Conservation (phyloP, 192 early-diverging fungal genomes). For the Backusella sp. region DNA sequence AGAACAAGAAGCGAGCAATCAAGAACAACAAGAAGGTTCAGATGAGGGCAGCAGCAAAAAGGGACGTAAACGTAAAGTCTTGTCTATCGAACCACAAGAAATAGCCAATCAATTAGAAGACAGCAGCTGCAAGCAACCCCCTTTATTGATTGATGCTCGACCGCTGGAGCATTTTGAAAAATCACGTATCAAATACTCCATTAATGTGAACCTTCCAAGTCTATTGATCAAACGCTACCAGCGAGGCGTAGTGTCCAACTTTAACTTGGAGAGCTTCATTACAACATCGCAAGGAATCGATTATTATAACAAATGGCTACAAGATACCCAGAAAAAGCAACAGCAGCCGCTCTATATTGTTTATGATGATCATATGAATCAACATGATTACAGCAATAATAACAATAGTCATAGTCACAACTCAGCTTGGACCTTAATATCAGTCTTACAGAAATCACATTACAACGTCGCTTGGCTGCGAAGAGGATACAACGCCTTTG, state of each 20-base stretch:
- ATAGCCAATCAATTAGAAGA: constrained; percentile 1
- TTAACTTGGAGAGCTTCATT: constrained; percentile 53
- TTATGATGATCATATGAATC: constrained; percentile 17
- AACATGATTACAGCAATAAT: neutral
- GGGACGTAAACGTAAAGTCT: neutral
- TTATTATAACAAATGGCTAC: constrained; percentile 24
- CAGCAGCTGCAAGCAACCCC: neutral
- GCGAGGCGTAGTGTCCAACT: constrained; percentile 48
- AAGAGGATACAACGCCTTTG: constrained; percentile 47
- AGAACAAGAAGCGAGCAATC: neutral
- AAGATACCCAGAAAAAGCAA: constrained; percentile 4
- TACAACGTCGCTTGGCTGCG: constrained; percentile 37
- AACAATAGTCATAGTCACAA: neutral
- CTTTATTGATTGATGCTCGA: constrained; percentile 30
- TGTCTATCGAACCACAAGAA: constrained; percentile 3
- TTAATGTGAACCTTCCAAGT: constrained; percentile 59
- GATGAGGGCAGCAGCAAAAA: neutral
- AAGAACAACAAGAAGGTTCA: neutral
- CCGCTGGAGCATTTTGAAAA: constrained; percentile 20
- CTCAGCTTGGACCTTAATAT: constrained; percentile 5
- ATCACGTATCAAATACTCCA: constrained; percentile 35
- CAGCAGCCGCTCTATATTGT: neutral
- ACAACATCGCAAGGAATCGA: constrained; percentile 52
- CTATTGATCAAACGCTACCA: constrained; percentile 55
- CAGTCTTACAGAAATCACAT: constrained; percentile 10